Base-by-base conservation (phyloP, 2,329 filamentous ascomycete species). In the Huntiella omanensis region DNA sequence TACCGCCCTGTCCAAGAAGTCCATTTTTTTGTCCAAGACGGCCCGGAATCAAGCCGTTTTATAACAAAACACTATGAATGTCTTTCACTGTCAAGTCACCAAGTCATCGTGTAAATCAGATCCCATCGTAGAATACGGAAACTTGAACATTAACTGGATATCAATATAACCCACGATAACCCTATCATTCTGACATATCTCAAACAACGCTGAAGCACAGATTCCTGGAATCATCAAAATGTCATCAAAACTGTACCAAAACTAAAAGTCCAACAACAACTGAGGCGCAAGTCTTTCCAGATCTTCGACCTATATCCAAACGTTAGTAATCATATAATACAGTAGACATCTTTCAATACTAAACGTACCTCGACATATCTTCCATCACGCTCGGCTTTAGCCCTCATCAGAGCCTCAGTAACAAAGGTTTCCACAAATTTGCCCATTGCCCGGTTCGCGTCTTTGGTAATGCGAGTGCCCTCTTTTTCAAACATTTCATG, bases 401-500 rank as follows among this genome's bases (percentile, higher is more conserved):
- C 78, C 56, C 88, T 65, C 12, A 85, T 84, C 58, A 96, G 77
- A 1, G 85, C 84, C 64, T 96, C 88, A 51, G 82, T 71, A 45
- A 94, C 81, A 62, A 95, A 96, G 0, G 88, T 75, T 60, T 95
- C 85, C 61, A 95, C 71, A 59, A 96, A 96, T 62, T 80, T 85
- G 11, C 77, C 80, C 49, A 87, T 72, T 1, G 86, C 73, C 5
- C 66, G 70, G 58, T 87, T 83, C 3, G 85, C 85, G 56, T 86
- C 82, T 54, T 75, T 78, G 5, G 78, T 77, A 52, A 94, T 77
- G 53, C 80, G 70, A 17, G 81, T 87, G 47, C 72, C 70, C 42
- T 80, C 72, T 50, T 71, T 69, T 54, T 80, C 68, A 57, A 95
- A 94, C 58, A 82, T 76, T 54, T 87, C 76, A 58, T 92, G 80